phyloP scores from a whole-genome alignment of 2,329 filamentous ascomycete species.

The Tolypocladium cylindrosporum region DNA sequence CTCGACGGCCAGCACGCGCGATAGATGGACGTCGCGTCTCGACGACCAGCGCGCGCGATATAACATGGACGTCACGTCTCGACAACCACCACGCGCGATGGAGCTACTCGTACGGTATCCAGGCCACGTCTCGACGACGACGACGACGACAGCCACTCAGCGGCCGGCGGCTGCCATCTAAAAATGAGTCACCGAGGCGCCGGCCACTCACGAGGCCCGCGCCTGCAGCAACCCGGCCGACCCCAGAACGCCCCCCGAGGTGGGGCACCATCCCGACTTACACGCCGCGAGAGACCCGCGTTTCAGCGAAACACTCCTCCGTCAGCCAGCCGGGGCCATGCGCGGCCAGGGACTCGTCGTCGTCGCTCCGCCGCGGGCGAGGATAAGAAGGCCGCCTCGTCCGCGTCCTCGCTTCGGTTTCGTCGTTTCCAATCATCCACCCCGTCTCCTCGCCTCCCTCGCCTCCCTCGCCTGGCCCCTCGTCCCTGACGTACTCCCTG shows the following conservation, averaged over 20 bases:
- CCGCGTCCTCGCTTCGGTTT: conserved; percentile 14
- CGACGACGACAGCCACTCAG: too few species aligned
- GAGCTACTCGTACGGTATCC: too few species aligned
- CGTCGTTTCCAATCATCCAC: conserved; percentile 13
- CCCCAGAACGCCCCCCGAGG: conserved; percentile 10
- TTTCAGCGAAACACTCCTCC: too few species aligned
- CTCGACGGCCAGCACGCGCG: too few species aligned
- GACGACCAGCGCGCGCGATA: too few species aligned
- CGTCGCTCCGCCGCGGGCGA: conserved; percentile 3
- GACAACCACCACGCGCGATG: too few species aligned
- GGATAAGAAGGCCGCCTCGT: conserved; percentile 19
- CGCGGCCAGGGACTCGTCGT: too few species aligned
- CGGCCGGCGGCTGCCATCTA: conserved; percentile 10
- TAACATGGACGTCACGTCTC: too few species aligned
- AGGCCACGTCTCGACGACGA: too few species aligned
- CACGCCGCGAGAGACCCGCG: not conserved
- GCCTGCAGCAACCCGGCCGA: conserved; percentile 17
- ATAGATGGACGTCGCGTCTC: too few species aligned
- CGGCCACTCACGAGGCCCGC: conserved; percentile 19
- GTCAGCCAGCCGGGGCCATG: too few species aligned
- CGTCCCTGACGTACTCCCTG: not conserved
- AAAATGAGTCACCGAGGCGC: conserved; percentile 20
- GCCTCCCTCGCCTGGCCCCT: not conserved
- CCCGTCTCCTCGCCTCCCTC: not conserved
- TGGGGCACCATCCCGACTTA: not conserved